Base-by-base conservation (phyloP, 2,329 filamentous ascomycete genomes). In the Fusarium illudens region DNA sequence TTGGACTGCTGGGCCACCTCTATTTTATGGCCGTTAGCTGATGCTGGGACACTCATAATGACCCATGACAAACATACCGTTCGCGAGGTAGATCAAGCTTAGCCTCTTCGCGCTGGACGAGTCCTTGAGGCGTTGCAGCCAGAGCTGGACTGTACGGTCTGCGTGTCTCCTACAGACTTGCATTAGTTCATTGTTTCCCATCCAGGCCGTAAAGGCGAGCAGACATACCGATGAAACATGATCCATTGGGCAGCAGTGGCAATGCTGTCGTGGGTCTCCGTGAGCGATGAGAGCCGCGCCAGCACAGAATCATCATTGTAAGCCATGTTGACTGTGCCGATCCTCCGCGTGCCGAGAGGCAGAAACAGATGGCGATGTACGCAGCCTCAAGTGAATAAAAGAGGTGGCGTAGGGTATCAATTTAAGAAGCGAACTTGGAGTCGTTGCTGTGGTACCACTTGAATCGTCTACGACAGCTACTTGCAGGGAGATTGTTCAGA, bases 191-290 rank as follows among this genome's bases (percentile, higher is more conserved):
- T 33, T 10, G 30, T 12, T 48, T 10, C 17, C 13, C 20, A 34
- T 37, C 30, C 4, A 30, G 6, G 19, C 48, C 15, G 4, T 12
- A 52, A 12, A 20, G 12, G 15, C 12, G 20, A 27, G 17, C 20
- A 34, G 13, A 22, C 62, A 78, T 89, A 97, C 94, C 94, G 91
- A 82, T 99, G 95, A 79, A 99, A 99, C 91, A 99, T 96, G 65
- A 99, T 96, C 96, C 96, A 99, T 89, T 98, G 95, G 60, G 96
- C 94, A 66, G 97, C 94, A 33, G 93, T 95, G 64, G 97, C 88
- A 76, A 99, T 98, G 81, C 94, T 96, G 78, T 99, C 96, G 79
- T 99, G 95, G 11, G 94, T 97, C 81, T 99, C 96, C 80, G 97
- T 97, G 66, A 99, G 87, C 39, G 94, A 93, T 30, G 94, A 96